phyloP scores from a whole-genome alignment of 1,284 basidiomycete species.

The Irpex sp. region DNA sequence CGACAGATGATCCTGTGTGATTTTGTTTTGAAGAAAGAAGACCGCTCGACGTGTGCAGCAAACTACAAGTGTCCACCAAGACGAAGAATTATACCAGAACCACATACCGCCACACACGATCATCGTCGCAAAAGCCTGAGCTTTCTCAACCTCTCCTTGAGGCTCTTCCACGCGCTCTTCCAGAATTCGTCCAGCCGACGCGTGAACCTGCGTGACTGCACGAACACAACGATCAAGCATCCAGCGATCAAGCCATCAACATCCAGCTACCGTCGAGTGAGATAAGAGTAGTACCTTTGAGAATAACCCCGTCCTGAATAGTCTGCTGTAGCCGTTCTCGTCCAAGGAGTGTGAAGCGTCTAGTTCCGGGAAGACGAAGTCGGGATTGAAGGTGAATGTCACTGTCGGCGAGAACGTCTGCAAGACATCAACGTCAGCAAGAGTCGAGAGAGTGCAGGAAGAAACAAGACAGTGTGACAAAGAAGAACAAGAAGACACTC shows the following conservation, averaged over 20 bases:
- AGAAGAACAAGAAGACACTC: background rate
- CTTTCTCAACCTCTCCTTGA: background rate
- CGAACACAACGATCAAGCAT: background rate
- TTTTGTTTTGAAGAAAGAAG: background rate
- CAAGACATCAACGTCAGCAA: background rate
- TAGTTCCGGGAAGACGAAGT: conserved; percentile 7
- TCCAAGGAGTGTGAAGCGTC: background rate
- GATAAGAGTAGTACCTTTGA: conserved; percentile 1
- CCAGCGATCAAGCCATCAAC: background rate
- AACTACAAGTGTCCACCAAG: background rate
- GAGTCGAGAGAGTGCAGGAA: background rate
- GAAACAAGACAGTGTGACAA: background rate
- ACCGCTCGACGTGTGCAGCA: background rate
- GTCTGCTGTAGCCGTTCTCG: conserved; percentile 8
- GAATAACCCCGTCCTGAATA: conserved; percentile 11
- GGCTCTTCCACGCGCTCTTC: background rate
- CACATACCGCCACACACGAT: background rate
- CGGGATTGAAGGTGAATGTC: conserved; percentile 6
- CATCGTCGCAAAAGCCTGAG: background rate
- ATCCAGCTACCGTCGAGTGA: background rate
- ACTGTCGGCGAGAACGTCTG: conserved; percentile 6
- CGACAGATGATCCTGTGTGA: background rate
- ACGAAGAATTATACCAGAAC: background rate
- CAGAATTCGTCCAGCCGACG: conserved; percentile 3
- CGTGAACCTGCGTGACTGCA: conserved; percentile 8